Conservation (phyloP, 2,329 filamentous ascomycete genomes). For the Fusarium nurragi region DNA sequence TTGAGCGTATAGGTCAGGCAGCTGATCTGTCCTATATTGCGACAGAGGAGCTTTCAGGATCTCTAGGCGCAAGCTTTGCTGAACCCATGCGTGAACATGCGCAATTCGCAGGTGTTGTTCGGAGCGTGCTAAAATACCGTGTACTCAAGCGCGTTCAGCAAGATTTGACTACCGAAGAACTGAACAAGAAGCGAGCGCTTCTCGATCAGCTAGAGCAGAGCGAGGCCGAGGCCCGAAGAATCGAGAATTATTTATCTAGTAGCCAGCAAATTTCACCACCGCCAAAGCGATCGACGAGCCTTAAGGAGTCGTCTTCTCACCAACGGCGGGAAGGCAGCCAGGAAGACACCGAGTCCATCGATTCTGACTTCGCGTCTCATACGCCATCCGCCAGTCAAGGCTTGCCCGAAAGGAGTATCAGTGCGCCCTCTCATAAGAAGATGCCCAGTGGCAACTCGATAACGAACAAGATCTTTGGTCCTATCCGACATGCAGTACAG, state of each 20-base stretch:
- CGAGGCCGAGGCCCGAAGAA: conserved; percentile 89
- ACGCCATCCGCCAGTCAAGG: conserved; percentile 79
- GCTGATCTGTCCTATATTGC: conserved; percentile 96
- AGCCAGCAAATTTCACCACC: conserved; percentile 72
- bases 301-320: conserved; percentile 60
- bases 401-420: conserved; percentile 63
- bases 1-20: conserved; percentile 93
- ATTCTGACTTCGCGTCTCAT: conserved; percentile 76
- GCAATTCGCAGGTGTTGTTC: conserved; percentile 94
- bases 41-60: conserved; percentile 87
- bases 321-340: conserved; percentile 65
- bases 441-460: conserved; percentile 88
- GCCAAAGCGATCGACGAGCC: conserved; percentile 70
- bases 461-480: conserved; percentile 91
- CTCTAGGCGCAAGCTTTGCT: conserved; percentile 91
- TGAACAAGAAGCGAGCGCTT: conserved; percentile 83
- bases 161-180: conserved; percentile 94
- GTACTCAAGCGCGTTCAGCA: conserved; percentile 95
- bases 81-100: conserved; percentile 98
- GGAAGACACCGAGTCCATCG: conserved; percentile 89
- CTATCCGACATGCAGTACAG: conserved; percentile 93
- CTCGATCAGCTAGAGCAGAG: conserved; percentile 92
- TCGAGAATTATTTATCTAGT: conserved; percentile 88
- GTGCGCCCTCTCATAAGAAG: conserved; percentile 72
- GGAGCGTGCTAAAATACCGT: conserved; percentile 86